A percentile compares a stretch with the other conserved stretches of the same genome.
Conservation (phyloP, 208 protist species). For the Leishmania martiniquensis region DNA sequence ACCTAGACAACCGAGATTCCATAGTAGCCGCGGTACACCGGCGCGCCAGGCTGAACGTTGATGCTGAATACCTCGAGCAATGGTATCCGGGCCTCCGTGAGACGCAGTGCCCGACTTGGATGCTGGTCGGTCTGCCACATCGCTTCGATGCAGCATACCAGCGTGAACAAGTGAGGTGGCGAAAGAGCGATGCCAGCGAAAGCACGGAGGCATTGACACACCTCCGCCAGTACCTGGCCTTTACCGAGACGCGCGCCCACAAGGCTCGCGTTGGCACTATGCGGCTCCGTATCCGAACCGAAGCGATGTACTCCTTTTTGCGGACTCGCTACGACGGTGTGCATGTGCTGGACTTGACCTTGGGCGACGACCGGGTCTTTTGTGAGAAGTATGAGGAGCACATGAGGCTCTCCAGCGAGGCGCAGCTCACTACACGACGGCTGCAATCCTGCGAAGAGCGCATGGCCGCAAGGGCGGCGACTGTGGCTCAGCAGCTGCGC, state of each 20-base stretch:
- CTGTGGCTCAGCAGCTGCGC: constrained; percentile 22
- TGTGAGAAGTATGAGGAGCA: constrained; percentile 23
- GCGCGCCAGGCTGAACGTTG: constrained; percentile 30
- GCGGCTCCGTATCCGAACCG: constrained; percentile 32
- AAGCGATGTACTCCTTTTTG: constrained; percentile 61
- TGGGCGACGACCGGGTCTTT: constrained; percentile 42
- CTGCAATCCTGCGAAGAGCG: constrained; percentile 18
- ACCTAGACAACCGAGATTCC: constrained; percentile 28
- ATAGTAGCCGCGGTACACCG: constrained; percentile 34
- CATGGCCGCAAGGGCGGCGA: constrained; percentile 22
- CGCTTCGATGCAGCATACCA: constrained; percentile 25
- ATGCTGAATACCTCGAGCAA: constrained; percentile 32
- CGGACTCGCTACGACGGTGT: constrained; percentile 42
- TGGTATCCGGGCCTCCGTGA: constrained; percentile 23
- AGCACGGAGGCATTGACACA: neutral
- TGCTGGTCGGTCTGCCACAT: constrained; percentile 20
- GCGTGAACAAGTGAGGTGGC: constrained; percentile 22
- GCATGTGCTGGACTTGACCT: constrained; percentile 41
- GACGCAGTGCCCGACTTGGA: constrained; percentile 8
- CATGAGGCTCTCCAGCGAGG: constrained; percentile 13
- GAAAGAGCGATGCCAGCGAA: constrained; percentile 4
- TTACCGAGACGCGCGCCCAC: constrained; percentile 40
- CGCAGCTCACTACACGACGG: constrained; percentile 2
- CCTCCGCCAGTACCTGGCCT: constrained; percentile 34
- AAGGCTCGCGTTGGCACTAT: constrained; percentile 42